Base-by-base conservation (phyloP, 495 filamentous ascomycete species). In the Penicillium coprophilum region DNA sequence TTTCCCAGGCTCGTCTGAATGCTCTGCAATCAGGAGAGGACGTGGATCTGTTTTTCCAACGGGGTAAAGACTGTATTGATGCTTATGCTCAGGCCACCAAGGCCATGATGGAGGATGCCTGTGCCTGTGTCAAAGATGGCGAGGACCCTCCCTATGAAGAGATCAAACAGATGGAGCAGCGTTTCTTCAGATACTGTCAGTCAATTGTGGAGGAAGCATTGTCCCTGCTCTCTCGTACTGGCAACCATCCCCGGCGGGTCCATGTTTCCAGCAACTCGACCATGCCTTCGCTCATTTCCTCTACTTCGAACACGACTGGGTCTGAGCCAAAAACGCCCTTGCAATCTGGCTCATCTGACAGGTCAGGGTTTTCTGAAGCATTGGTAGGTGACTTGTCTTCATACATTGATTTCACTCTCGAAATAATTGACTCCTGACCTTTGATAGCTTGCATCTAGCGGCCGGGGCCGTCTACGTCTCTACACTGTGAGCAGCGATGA, bases 401-500 rank as follows among this genome's bases (percentile, higher is more conserved):
- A n/a, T 28, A 15, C 17, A 40, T 39, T 10, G 8, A 1, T 15
- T 19, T 17, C 11, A 9, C 5, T 38, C 40, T 19, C 13, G 48
- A 10, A 17, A 15, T 32, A 40, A 6, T 30, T 51, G 19, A 7
- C 9, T n/a, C 6, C 23, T 44, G 9, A 47, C 19, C 5, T 46
- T 6, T 31, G 60, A 49, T 55, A 68, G 53, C 69, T 65, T 57
- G 60, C 56, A 10, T 62, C 67, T 10, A 55, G 50, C 40, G 58
- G 34, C 34, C 34, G 46, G 27, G 63, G 50, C 7, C 68, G 65
- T 23, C 32, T 59, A 15, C 61, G 62, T 43, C 64, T 71, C 0
- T 76, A 75, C 59, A 65, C 65, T 7, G 62, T 77, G 28, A 65
- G 67, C 46, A 55, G 62, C n/a, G 55, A 62, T 19, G 73, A 74